Conservation (phyloP, 495 filamentous ascomycete genomes). For the Choiromyces venosus region DNA sequence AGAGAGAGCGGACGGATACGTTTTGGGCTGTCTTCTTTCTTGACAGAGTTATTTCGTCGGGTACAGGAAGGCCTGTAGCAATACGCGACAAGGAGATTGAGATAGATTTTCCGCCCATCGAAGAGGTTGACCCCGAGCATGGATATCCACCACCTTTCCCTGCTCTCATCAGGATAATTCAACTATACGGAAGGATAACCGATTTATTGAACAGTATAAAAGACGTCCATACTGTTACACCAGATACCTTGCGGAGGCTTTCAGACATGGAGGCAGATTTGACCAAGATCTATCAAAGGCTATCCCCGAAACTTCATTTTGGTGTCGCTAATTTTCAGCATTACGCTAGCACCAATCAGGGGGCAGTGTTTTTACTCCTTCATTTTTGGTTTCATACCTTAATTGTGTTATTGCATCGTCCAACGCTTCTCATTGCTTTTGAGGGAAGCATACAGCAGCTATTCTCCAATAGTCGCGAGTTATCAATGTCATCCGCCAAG, state of each 20-base stretch:
- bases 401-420: conserved; percentile 77
- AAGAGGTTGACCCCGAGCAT: conserved; percentile 53
- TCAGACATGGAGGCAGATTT: conserved; percentile 69
- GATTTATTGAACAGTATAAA: conserved; percentile 79
- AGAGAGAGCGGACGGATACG: conserved; percentile 68
- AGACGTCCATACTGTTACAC: conserved; percentile 65
- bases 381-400: conserved; percentile 89
- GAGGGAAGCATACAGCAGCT: conserved; percentile 64
- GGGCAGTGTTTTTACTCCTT: conserved; percentile 77
- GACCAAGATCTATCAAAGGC: conserved; percentile 69
- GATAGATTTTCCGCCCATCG: conserved; percentile 62
- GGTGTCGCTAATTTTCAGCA: conserved; percentile 70
- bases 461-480: conserved; percentile 67
- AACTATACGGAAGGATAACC: conserved; percentile 74
- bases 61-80: conserved; percentile 72
- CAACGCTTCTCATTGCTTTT: conserved; percentile 70
- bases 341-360: conserved; percentile 69
- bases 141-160: conserved; percentile 73
- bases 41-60: conserved; percentile 77
- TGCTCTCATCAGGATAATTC: conserved; percentile 71
- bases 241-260: conserved; percentile 63
- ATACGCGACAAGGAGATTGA: conserved; percentile 77
- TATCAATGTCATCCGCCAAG: conserved; percentile 83
- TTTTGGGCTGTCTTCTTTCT: conserved; percentile 85
- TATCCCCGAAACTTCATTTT: conserved; percentile 68